Evolutionary conservation across 768 basidiomycete genomes (phyloP).

Genomic region (Lyophyllum decastes): DNA sequence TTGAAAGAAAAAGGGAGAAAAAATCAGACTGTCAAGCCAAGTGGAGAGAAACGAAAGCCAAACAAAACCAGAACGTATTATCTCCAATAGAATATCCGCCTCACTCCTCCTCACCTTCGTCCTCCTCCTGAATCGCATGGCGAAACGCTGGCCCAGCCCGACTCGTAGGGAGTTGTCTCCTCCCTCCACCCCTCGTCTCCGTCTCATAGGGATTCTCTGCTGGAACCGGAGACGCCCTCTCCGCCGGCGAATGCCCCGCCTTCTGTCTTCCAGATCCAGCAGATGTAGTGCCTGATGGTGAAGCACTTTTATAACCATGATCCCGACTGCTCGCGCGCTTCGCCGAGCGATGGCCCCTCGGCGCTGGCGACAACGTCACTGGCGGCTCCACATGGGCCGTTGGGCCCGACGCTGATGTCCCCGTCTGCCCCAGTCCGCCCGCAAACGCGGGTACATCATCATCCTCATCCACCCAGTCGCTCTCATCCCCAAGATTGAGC

Average conservation of each 20-base stretch:
- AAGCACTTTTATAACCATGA: conserved; percentile 17
- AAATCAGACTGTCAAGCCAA: conserved; percentile 1
- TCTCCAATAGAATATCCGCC: neutral
- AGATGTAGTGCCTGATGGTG: conserved; percentile 20
- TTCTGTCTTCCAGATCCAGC: conserved; percentile 36
- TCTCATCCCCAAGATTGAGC: conserved; percentile 68
- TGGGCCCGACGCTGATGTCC: conserved; percentile 30
- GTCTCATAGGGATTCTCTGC: conserved; percentile 49
- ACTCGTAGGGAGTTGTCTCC: conserved; percentile 69
- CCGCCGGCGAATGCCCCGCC: conserved; percentile 59
- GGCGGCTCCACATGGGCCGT: conserved; percentile 34
- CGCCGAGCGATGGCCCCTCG: conserved; percentile 45
- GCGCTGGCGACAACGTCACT: conserved; percentile 53
- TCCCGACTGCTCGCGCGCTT: conserved; percentile 24
- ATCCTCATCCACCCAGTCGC: conserved; percentile 89
- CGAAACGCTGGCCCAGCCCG: conserved; percentile 72
- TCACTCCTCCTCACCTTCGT: conserved; percentile 80
- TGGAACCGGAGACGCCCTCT: conserved; percentile 62
- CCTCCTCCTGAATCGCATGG: conserved; percentile 81
- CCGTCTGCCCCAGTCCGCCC: conserved; percentile 76
- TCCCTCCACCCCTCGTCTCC: conserved; percentile 54
- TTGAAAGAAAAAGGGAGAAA: neutral
- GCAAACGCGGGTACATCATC: conserved; percentile 74
- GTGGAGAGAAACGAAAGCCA: neutral
- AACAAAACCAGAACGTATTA: neutral